A percentile compares a stretch with the other conserved stretches of the same genome.
These are phyloP conservation scores for Trypanosoma avium DNA, from an alignment of 208 protist genomes.

Conservation along the genomic window DNA sequence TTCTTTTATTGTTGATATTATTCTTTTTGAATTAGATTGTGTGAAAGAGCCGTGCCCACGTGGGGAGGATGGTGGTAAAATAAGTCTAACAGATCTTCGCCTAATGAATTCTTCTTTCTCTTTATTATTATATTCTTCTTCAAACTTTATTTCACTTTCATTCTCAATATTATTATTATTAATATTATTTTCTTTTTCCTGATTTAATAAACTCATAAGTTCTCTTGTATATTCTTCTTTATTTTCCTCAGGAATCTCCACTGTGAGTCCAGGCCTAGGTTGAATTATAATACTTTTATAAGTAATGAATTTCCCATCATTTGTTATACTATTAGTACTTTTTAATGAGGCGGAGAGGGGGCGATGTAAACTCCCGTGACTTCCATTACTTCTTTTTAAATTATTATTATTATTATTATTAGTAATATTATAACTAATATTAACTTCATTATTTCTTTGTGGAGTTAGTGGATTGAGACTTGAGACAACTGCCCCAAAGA, in stretches of 20 bases:
- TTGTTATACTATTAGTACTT: background rate
- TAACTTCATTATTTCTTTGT: background rate
- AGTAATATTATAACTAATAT: background rate
- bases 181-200: background rate
- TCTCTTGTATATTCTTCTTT: background rate
- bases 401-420: background rate
- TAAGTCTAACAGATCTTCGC: background rate
- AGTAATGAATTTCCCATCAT: background rate
- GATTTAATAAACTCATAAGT: background rate
- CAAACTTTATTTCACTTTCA: too few species aligned
- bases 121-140: too few species aligned
- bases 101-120: background rate
- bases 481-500: too few species aligned
- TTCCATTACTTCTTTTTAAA: background rate
- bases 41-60: too few species aligned
- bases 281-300: background rate
- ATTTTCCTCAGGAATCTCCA: conserved; percentile 1
- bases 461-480: too few species aligned
- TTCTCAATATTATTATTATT: background rate
- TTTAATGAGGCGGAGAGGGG: background rate
- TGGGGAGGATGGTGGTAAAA: background rate
- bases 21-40: too few species aligned
- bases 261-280: background rate
- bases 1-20: too few species aligned
- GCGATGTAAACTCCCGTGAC: background rate